Percentiles rank a stretch among this genome's conserved stretches.
phyloP scores from a whole-genome alignment of 352 stramenopile species.

The Phytopythium vexans region DNA sequence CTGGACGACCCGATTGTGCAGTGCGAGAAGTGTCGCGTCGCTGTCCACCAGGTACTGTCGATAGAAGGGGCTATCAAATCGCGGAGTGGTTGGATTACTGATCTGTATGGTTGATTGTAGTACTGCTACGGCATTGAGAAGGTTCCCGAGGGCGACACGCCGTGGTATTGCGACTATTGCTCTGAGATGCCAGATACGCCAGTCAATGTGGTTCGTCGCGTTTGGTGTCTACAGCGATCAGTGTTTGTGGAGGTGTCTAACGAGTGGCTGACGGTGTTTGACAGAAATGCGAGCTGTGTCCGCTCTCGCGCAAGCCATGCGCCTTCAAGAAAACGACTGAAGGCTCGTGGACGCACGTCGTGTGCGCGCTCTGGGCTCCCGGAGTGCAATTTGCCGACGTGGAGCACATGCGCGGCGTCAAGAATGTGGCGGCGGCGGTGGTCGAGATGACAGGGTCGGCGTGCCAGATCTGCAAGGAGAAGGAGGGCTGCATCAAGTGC shows the following conservation, averaged over 20 bases:
- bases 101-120: slow-evolving; percentile 24
- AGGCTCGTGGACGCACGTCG: slow-evolving; percentile 80
- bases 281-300: slow-evolving; percentile 77
- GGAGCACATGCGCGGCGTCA: slow-evolving; percentile 78
- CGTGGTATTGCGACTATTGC: slow-evolving; percentile 87
- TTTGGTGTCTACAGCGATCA: neutral
- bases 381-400: slow-evolving; percentile 85
- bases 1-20: slow-evolving; percentile 87
- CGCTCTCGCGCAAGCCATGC: slow-evolving; percentile 54
- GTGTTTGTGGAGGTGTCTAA: slow-evolving; percentile 3
- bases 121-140: slow-evolving; percentile 86
- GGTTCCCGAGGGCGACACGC: slow-evolving; percentile 75
- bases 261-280: slow-evolving; percentile 3
- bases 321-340: slow-evolving; percentile 86
- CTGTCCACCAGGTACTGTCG: slow-evolving; percentile 76
- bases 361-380: slow-evolving; percentile 84
- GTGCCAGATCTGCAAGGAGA: slow-evolving; percentile 63
- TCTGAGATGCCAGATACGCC: slow-evolving; percentile 31
- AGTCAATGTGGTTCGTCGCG: slow-evolving; percentile 41
- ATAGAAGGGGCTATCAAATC: neutral
- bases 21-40: slow-evolving; percentile 81
- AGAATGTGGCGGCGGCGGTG: slow-evolving; percentile 66
- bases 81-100: slow-evolving; percentile 3
- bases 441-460: slow-evolving; percentile 55
- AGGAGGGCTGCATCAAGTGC: slow-evolving; percentile 85